Evolutionary conservation across 2,329 filamentous ascomycete species (phyloP).

Genomic region (Fusarium secorum): DNA sequence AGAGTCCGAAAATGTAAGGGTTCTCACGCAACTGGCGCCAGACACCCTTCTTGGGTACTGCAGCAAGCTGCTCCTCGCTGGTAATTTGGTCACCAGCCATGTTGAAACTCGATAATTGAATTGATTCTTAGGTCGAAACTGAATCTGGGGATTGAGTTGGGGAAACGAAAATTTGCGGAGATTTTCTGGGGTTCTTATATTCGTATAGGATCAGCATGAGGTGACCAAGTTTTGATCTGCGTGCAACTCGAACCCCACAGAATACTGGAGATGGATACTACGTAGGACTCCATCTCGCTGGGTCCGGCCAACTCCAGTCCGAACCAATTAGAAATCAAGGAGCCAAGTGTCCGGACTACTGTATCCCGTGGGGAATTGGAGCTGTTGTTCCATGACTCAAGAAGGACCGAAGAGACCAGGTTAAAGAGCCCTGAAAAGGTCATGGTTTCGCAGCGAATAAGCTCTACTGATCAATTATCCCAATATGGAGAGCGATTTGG

Average conservation of each 20-base stretch:
- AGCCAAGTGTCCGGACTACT: background rate
- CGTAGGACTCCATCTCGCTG: background rate
- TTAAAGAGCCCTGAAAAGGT: background rate
- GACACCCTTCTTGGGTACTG: background rate
- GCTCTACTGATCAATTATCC: rapidly evolving
- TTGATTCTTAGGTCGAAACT: too few species aligned
- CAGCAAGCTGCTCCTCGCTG: background rate
- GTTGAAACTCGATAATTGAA: background rate
- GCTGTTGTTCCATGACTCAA: background rate
- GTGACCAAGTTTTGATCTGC: background rate
- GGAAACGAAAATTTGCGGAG: background rate
- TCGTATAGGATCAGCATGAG: background rate
- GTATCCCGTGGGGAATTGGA: background rate
- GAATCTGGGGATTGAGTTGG: background rate
- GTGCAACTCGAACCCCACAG: background rate
- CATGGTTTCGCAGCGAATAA: background rate
- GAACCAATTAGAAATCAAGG: background rate
- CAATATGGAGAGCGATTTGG: background rate
- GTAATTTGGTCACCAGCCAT: background rate
- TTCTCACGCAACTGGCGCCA: background rate
- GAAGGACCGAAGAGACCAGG: background rate
- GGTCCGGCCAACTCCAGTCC: background rate
- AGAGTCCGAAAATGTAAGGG: background rate
- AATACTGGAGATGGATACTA: background rate
- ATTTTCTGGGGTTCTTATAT: background rate